Evolutionary conservation across 164 flowering plant species (phyloP).

Genomic region (Tetracentron sinense): DNA sequence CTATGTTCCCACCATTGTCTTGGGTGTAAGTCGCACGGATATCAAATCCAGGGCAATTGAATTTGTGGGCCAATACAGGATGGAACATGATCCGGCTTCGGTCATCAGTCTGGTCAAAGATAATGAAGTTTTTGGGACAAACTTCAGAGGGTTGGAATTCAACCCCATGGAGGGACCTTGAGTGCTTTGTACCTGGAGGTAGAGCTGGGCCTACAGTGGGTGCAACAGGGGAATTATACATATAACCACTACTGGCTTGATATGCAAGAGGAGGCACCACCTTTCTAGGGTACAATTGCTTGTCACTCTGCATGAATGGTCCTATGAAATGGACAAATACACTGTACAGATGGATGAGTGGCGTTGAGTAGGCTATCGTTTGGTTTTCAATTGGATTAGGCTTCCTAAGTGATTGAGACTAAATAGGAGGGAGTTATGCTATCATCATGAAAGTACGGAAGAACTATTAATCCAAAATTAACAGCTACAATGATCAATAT

Average conservation of each 20-base stretch:
- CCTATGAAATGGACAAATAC: constrained; percentile 1
- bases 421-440: constrained; percentile 14
- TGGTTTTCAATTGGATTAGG: constrained; percentile 7
- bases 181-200: constrained; percentile 27
- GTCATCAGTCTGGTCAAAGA: constrained; percentile 63
- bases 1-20: constrained; percentile 13
- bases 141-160: constrained; percentile 54
- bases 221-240: constrained; percentile 27
- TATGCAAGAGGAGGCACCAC: constrained; percentile 26
- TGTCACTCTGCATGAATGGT: constrained; percentile 42
- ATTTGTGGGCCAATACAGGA: constrained; percentile 47
- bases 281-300: constrained; percentile 26
- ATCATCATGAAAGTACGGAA: constrained; percentile 14
- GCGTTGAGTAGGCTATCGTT: constrained; percentile 2
- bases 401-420: constrained; percentile 16
- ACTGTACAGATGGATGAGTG: constrained; percentile 11
- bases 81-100: constrained; percentile 62
- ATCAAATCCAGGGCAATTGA: constrained; percentile 34
- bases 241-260: constrained; percentile 28
- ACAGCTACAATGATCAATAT: constrained; percentile 11
- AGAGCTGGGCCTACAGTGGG: constrained; percentile 28
- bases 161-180: constrained; percentile 38
- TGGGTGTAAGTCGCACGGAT: constrained; percentile 18
- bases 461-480: constrained; percentile 20
- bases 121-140: constrained; percentile 70